Base-by-base conservation (phyloP, 1,284 basidiomycete species). In the Afroboletus lepidellus region DNA sequence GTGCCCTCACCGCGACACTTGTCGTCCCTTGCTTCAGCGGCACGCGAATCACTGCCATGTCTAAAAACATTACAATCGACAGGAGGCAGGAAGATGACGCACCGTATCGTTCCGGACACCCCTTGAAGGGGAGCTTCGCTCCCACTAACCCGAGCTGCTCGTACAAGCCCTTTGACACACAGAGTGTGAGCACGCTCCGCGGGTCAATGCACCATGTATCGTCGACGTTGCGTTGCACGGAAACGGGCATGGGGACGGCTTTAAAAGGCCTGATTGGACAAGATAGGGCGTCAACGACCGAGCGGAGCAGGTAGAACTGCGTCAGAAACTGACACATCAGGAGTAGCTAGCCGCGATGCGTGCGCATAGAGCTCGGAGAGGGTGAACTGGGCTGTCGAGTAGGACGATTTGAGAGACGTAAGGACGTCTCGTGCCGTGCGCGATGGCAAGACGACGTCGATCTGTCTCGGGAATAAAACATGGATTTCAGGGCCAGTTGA, bases 201-300 rank as follows among this genome's bases (percentile, higher is more conserved):
- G 75, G 68, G 58, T 87, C 85, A 41, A 87, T 71, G 59, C 81
- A 83, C 86, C 86, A 88, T 2, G 72, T 74, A 53, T 85, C 83
- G 36, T 80, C 77, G 23, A 64, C 60, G 24, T 71, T 60, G 5
- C 61, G 32, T 4, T 69, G 64, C 3, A 13, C 36, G 21, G 41
- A 21, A 15, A n/a, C n/a, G n/a, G n/a, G n/a, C n/a, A 73, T 60
- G 29, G 76, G 72, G 15, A 75, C 41, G 39, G 69, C 69, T 34
- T 62, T 68, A 49, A 78, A 60, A n/a, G 60, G 58, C 42, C 74
- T 76, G 41, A 51, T 43, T 43, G 43, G 15, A 18, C 46, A 41
- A 20, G 27, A 33, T 32, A 15, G 18, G 20, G 18, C 25, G 21
- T 44, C 42, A 33, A 18, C 21, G 13, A 24, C 38, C 13, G 16